phyloP scores from a whole-genome alignment of 116 monocot species.

The Thalassia testudinum region DNA sequence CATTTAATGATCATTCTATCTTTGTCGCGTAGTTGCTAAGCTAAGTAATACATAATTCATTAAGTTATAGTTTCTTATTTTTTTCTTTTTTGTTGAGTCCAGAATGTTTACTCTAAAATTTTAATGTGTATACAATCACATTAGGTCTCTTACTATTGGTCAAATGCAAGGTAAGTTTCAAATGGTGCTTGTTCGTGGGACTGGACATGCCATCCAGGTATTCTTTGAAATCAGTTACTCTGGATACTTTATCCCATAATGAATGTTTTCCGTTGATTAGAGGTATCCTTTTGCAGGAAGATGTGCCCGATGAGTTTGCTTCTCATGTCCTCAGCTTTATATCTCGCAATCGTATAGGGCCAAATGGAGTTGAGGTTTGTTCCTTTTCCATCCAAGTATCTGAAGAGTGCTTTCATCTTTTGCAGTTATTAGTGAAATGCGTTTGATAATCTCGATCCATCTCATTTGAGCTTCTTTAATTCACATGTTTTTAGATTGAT shows the following conservation, averaged over 20 bases:
- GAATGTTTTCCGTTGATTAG: not conserved
- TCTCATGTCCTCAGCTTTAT: constrained; percentile 77
- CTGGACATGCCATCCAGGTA: constrained; percentile 98
- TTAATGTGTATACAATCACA: not conserved
- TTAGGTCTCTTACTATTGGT: constrained; percentile 89
- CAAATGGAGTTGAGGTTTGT: constrained; percentile 79
- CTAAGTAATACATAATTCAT: no score
- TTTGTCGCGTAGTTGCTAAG: no score
- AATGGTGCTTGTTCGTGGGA: constrained; percentile 69
- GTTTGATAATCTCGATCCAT: no score
- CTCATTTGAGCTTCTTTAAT: no score
- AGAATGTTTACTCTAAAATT: no score
- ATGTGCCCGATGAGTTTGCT: constrained; percentile 93
- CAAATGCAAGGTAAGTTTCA: constrained; percentile 99
- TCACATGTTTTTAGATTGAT: no score
- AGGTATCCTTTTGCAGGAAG: constrained; percentile 52
- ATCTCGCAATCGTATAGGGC: constrained; percentile 81
- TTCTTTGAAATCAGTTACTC: not conserved
- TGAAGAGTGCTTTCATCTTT: no score
- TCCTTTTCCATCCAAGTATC: no score
- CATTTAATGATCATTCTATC: no score
- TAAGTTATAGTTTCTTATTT: no score
- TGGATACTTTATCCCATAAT: not conserved
- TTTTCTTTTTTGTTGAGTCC: no score
- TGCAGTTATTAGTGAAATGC: no score